phyloP scores from a whole-genome alignment of 805 yeast species.

The Clavispora carvajalis region DNA sequence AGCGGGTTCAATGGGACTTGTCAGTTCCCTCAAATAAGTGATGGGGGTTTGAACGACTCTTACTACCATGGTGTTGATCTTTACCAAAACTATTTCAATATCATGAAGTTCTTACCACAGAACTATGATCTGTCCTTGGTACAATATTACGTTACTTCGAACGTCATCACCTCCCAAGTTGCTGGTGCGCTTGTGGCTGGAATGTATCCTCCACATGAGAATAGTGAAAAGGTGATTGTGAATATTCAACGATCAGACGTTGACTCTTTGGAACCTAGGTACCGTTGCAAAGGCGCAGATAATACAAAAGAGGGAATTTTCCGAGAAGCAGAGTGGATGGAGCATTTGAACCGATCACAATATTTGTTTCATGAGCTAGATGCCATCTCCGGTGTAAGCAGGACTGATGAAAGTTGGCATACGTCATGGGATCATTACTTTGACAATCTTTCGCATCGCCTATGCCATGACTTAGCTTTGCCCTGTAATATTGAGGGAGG shows the following conservation, averaged over 20 bases:
- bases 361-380: neutral
- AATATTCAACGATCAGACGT: neutral
- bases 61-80: neutral
- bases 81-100: neutral
- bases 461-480: neutral
- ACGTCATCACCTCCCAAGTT: slow-evolving; percentile 2
- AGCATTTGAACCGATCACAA: neutral
- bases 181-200: neutral
- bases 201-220: neutral
- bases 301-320: neutral
- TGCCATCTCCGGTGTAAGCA: neutral
- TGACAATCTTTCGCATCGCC: slow-evolving; percentile 1
- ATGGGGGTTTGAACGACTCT: slow-evolving; percentile 1
- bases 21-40: slow-evolving; percentile 2
- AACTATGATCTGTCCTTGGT: neutral
- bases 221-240: neutral
- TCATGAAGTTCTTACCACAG: neutral
- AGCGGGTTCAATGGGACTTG: slow-evolving; percentile 1
- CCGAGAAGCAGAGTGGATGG: neutral
- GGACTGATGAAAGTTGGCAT: neutral
- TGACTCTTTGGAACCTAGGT: slow-evolving; percentile 1
- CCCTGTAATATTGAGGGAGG: neutral
- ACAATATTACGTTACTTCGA: neutral
- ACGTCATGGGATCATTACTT: slow-evolving; percentile 1
- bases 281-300: neutral